Base-by-base conservation (phyloP, 257 asterid species). In the Solanum pinnatisectum region DNA sequence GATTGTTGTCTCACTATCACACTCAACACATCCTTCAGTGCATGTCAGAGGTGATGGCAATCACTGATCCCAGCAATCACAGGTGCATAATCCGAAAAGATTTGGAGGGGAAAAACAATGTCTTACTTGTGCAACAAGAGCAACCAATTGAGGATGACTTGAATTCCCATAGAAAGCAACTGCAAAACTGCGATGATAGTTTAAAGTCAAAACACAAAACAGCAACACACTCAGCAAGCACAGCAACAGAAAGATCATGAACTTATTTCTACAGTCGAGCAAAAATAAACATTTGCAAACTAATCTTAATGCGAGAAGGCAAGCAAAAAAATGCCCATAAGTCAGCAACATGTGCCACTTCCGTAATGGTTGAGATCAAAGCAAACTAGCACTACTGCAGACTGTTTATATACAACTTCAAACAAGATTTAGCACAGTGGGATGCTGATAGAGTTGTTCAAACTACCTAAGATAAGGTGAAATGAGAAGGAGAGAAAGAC, bases 111-210 rank as follows among this genome's bases (percentile, higher is more conserved):
- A 11, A 72, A 87, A 44, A 87, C 65, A 30, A 72, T 39, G 71
- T 36, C 96, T 93, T 92, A 96, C 99, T 89, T 97, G 99, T 40
- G 99, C 99, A 90, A 97, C 94, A 88, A 97, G 92, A 77, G 99
- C 99, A 92, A 97, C 98, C 92, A 97, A 93, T 60, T 90, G 98
- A 87, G 99, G 97, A 92, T 90, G 96, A 77, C 94, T 91, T 88
- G 94, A 88, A 88, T 90, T 92, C 90, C 99, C 98, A 89, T 87
- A 88, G 88, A 95, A 97, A 78, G 98, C 99, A 92, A 97, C 92
- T 74, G 99, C 99, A 90, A 92, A 97, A 85, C 99, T 96, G 98
- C 88, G 89, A 40, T 84, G 86, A 89, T 88, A 85, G 85, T 37
- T 40, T 76, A 27, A 63, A 65, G 56, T 81, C 65, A 87, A 87